Conservation (phyloP, 192 early-diverging fungal species). For the Paraglomus brasilianum region DNA sequence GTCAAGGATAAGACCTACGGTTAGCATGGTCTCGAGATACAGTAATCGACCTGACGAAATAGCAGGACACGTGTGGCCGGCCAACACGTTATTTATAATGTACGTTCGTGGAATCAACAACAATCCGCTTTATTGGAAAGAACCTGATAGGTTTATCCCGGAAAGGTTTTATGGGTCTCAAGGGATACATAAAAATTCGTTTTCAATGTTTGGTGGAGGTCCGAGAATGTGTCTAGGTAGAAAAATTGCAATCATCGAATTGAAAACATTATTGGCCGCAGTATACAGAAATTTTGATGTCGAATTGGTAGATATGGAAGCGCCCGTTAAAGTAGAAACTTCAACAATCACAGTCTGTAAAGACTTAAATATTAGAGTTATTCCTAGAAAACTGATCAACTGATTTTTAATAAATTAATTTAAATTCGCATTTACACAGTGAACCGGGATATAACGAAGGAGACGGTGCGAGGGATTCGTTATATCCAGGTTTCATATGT, state of each 20-base stretch:
- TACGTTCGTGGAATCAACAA: neutral
- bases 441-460: too few species aligned
- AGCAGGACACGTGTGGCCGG: neutral
- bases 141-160: constrained; percentile 6
- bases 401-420: neutral
- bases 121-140: neutral
- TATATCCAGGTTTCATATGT: too few species aligned
- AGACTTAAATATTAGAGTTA: constrained; percentile 2
- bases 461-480: too few species aligned
- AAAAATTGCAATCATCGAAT: neutral
- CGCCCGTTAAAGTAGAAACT: constrained; percentile 9
- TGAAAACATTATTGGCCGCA: neutral
- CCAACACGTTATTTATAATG: neutral
- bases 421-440: too few species aligned
- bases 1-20: constrained; percentile 2
- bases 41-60: neutral
- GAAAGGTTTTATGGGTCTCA: neutral
- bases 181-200: neutral
- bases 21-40: neutral
- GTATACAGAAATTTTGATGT: neutral
- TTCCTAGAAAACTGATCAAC: neutral
- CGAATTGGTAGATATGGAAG: constrained; percentile 7
- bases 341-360: neutral
- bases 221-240: neutral
- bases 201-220: constrained; percentile 18